Base-by-base conservation (phyloP, 2,329 filamentous ascomycete genomes). In the Alternaria longipes region DNA sequence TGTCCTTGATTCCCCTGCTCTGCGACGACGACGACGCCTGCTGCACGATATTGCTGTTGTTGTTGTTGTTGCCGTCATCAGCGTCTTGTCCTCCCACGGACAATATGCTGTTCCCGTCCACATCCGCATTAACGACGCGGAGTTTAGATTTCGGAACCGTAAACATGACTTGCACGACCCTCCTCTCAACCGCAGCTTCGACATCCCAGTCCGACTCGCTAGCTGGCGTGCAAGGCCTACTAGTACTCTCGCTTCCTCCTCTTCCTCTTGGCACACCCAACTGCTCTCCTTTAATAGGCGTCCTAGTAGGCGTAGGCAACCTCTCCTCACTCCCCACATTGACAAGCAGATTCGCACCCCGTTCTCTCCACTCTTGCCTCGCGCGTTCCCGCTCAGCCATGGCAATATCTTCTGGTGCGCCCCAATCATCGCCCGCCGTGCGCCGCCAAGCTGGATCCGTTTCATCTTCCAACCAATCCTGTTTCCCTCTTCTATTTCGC, bases 141-240 rank as follows among this genome's bases (percentile, higher is more conserved):
- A 98, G 80, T 69, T 89, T 88, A 78, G 94, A 91, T 77, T 90
- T 93, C 3, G 95, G 94, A 62, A 97, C 93, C 0, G 94, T 97
- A 78, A 97, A 98, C 87, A 97, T 95, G 74, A 85, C 80, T 56
- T 83, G 83, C n/a, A 85, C 82, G 5, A 84, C 81, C 5, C 83
- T 69, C 22, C 79, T 74, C 52, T 80, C 78, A 2, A 80, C 82
- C 5, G 82, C 83, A 12, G 79, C 78, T 65, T 85, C 83, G 1
- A 85, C 81, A 54, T 85, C 82, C 83, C 83, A 85, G 47, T 84
- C 83, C 8, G 79, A 79, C 53, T 83, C 81, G 55, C 77, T 74
- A 2, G 71, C 72, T 9, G 75, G 74, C 3, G 74, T 78, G 30
- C 60, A 60, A 1, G 78, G 64, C 42, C 74, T 14, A 30, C 28